Base-by-base conservation (phyloP, 495 filamentous ascomycete genomes). In the Elasticomyces elasticus region DNA sequence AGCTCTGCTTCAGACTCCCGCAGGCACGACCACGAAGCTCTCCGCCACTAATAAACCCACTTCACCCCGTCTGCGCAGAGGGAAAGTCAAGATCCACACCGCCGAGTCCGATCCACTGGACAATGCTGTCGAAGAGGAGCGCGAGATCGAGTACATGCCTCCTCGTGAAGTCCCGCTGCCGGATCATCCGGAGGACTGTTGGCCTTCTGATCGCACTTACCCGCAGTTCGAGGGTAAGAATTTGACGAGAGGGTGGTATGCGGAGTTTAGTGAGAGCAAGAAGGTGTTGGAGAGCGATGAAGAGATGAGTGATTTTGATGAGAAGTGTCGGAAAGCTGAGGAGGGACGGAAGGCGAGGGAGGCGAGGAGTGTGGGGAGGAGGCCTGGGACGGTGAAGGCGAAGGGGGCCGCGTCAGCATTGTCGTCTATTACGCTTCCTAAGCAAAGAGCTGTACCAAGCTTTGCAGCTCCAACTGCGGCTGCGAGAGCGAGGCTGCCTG, bases 81-180 rank as follows among this genome's bases (percentile, higher is more conserved):
- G 64, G 63, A 58, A 72, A 72, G 63, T 69, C 55, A 69, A 72
- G 53, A 60, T 68, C 54, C 65, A 71, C 67, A 67, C 73, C 59
- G 55, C 66, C 52, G 59, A 76, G 71, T 53, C 65, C 35, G 61
- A 72, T 11, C 70, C 74, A 28, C 72, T 75, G 6, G 63, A 66
- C 10, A 69, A 74, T 27, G 50, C 49, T 20, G 35, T 41, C 17
- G 73, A 82, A 23, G 85, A 89, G 56, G 83, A 87, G 53, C 73
- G 82, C 30, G 84, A 86, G 38, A 80, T 86, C 58, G 84, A 88
- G 70, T 86, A 88, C 65, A 85, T 85, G 78, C 80, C 84, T 12
- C 83, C 82, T 5, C 77, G 48, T 25, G 49, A 41, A 22, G 15
- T 51, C 11, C 40, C 50, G 9, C 70, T 77, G 78, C 72, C 56